Conservation (phyloP, 352 stramenopile genomes). For the Pythium phragmiticola region DNA sequence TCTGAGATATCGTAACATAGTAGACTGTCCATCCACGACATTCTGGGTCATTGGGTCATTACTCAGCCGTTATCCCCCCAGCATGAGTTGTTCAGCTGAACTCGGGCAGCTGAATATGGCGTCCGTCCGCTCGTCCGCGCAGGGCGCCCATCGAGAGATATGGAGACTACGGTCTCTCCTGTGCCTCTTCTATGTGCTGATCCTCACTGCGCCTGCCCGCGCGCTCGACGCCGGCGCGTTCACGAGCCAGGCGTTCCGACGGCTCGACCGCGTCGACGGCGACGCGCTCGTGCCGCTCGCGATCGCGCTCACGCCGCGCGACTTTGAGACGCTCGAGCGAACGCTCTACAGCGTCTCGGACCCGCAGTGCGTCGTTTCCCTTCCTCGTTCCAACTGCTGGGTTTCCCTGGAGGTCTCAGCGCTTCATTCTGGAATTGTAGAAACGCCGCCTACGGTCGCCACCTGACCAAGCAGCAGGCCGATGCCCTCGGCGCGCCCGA, state of each 20-base stretch:
- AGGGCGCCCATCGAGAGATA: neutral
- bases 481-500: constrained; percentile 43
- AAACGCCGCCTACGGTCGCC: constrained; percentile 47
- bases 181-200: neutral
- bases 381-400: too few species aligned
- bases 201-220: neutral
- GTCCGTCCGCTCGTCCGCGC: too few species aligned
- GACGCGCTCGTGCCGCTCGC: constrained; percentile 50
- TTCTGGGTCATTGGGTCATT: constrained; percentile 18
- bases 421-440: constrained; percentile 25
- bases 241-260: constrained; percentile 12
- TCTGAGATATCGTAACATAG: too few species aligned
- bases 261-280: constrained; percentile 7
- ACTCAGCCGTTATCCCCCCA: neutral
- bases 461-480: constrained; percentile 42
- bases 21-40: too few species aligned
- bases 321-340: constrained; percentile 55
- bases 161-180: neutral
- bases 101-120: too few species aligned
- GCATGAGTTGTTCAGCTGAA: too few species aligned
- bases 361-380: constrained; percentile 39
- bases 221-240: constrained; percentile 22
- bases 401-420: neutral
- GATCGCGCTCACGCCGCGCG: constrained; percentile 43
- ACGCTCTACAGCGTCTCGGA: constrained; percentile 54